These are phyloP conservation scores for Boletus rubescentipes DNA, from an alignment of 768 basidiomycete genomes.

Conservation along the genomic window DNA sequence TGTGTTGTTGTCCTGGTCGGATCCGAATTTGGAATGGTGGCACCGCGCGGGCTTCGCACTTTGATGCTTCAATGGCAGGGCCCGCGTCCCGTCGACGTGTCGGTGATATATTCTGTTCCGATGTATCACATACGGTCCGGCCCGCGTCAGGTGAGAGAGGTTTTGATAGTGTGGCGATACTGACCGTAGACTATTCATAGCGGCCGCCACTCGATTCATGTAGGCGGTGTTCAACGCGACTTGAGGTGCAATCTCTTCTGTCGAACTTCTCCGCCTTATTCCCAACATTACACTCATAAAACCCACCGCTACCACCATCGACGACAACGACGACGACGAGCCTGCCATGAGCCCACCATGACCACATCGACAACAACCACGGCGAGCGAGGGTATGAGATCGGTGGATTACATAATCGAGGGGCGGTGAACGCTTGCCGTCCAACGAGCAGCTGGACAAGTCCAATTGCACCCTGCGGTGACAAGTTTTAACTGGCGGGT, in stretches of 20 bases:
- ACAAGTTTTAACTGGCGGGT: conserved; percentile 2
- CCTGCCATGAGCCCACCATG: not conserved
- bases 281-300: no score
- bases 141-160: not conserved
- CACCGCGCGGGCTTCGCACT: not conserved
- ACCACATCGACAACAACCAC: not conserved
- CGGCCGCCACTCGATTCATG: not conserved
- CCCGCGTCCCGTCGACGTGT: not conserved
- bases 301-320: not conserved
- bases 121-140: not conserved
- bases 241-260: not conserved
- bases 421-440: conserved; percentile 5
- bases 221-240: not conserved
- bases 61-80: no score
- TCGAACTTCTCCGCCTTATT: not conserved
- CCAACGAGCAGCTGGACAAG: not conserved
- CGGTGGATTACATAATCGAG: conserved; percentile 12
- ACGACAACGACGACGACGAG: not conserved
- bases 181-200: not conserved
- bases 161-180: not conserved
- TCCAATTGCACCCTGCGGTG: not conserved
- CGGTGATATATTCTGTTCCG: not conserved
- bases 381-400: not conserved
- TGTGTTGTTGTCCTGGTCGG: no score
- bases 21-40: not conserved